Conservation (phyloP, 2,329 filamentous ascomycete species). For the Paecilomyces dactylethromorphus region DNA sequence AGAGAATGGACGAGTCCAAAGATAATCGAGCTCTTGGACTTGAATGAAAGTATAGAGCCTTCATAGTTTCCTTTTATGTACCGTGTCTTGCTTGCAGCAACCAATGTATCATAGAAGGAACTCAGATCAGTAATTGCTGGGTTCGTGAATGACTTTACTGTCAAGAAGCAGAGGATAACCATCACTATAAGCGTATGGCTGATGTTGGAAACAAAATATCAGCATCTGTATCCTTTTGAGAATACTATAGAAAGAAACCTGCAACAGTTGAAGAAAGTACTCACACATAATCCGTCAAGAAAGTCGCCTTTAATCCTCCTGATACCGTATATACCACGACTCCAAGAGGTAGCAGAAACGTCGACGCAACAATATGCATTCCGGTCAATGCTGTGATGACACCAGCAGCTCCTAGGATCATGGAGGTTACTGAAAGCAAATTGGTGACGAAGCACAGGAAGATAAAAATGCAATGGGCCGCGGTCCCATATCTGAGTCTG, state of each 20-base stretch:
- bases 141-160: conserved; percentile 4
- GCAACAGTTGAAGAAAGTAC: not conserved
- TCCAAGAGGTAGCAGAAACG: conserved; percentile 4
- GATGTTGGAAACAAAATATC: not conserved
- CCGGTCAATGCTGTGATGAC: conserved; percentile 2
- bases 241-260: not conserved
- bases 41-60: conserved; percentile 3
- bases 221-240: not conserved
- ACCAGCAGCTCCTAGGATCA: conserved; percentile 5
- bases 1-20: conserved; percentile 5
- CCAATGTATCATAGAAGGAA: conserved; percentile 5
- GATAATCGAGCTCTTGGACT: conserved; percentile 6
- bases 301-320: conserved; percentile 5
- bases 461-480: conserved; percentile 5
- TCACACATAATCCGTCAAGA: conserved; percentile 6
- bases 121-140: conserved; percentile 2
- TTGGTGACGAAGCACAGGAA: conserved; percentile 6
- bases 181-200: conserved; percentile 6
- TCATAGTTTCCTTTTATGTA: conserved; percentile 6
- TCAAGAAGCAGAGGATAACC: conserved; percentile 2
- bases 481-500: conserved; percentile 2
- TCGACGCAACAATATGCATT: conserved; percentile 6
- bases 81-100: conserved; percentile 3
- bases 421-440: conserved; percentile 2
- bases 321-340: conserved; percentile 4